A percentile compares a stretch with the other conserved stretches of the same genome.
phyloP scores from a whole-genome alignment of 208 protist species.

The Trichomonas gallinae region DNA sequence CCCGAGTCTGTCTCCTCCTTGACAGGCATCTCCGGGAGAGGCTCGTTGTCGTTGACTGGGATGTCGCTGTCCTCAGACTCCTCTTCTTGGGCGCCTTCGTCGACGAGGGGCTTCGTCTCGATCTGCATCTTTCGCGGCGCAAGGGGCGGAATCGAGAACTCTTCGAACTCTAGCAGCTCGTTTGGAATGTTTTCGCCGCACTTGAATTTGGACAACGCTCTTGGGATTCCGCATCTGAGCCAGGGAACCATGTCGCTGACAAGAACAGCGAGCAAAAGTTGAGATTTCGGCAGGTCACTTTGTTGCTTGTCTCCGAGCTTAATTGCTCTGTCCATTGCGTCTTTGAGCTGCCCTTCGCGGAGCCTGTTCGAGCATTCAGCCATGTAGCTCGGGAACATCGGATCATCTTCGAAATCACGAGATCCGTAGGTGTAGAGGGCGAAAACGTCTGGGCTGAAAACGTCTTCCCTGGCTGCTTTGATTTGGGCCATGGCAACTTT shows the following conservation, averaged over 20 bases:
- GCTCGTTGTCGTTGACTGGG: neutral
- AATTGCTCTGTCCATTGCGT: neutral
- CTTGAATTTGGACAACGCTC: neutral
- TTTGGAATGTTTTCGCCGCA: neutral
- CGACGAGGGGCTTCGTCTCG: neutral
- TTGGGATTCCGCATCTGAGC: slow-evolving; percentile 7
- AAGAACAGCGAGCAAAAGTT: neutral
- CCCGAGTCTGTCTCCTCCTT: neutral
- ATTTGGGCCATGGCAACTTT: neutral
- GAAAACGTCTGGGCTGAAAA: neutral
- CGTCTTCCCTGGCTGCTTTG: neutral
- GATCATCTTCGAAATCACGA: neutral
- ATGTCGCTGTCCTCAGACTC: neutral
- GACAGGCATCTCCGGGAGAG: neutral
- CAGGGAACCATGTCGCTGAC: neutral
- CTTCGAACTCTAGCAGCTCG: neutral
- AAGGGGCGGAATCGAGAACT: neutral
- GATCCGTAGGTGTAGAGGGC: neutral
- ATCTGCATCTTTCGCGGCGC: neutral
- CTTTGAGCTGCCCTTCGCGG: neutral
- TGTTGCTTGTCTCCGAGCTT: neutral
- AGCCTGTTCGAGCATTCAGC: neutral
- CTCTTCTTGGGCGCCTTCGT: neutral
- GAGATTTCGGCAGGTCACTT: neutral
- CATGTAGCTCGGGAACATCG: neutral